These are phyloP conservation scores for Epichloe uncinata DNA, from an alignment of 2,329 filamentous ascomycete species.

Conservation along the genomic window DNA sequence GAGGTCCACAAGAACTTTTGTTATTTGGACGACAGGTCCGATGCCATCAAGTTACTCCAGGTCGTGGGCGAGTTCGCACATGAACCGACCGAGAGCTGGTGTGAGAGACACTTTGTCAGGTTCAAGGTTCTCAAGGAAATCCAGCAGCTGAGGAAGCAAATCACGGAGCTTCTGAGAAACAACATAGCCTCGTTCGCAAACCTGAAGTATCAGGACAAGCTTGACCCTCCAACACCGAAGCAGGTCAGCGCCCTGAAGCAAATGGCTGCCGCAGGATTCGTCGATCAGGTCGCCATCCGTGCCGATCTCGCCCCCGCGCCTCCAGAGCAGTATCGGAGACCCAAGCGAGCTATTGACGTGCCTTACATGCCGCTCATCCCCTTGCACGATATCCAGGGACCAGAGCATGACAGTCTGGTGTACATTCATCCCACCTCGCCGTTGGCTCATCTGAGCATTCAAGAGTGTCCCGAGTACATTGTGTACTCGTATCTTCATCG, in stretches of 20 bases:
- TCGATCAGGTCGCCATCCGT: slow-evolving; percentile 88
- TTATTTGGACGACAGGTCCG: slow-evolving; percentile 67
- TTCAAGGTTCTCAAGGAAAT: slow-evolving; percentile 81
- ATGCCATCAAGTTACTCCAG: slow-evolving; percentile 82
- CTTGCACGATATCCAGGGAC: slow-evolving; percentile 29
- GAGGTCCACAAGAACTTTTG: slow-evolving; percentile 67
- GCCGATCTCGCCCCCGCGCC: slow-evolving; percentile 71
- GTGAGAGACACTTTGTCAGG: slow-evolving; percentile 70
- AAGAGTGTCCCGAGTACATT: slow-evolving; percentile 75
- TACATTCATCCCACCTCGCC: slow-evolving; percentile 81
- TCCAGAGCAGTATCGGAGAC: slow-evolving; percentile 52
- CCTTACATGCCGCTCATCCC: slow-evolving; percentile 80
- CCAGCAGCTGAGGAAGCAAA: slow-evolving; percentile 67
- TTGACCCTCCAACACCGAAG: slow-evolving; percentile 47
- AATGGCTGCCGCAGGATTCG: slow-evolving; percentile 81
- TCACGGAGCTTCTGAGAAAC: slow-evolving; percentile 64
- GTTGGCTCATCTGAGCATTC: slow-evolving; percentile 53
- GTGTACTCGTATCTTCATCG: slow-evolving; percentile 79
- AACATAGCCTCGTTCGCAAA: slow-evolving; percentile 56
- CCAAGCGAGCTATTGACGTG: slow-evolving; percentile 79
- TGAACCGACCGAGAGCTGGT: slow-evolving; percentile 60
- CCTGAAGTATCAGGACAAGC: slow-evolving; percentile 40
- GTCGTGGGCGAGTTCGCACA: slow-evolving; percentile 80
- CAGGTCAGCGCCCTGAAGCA: slow-evolving; percentile 75
- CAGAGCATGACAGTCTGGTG: slow-evolving; percentile 50